phyloP scores from a whole-genome alignment of 441 rosid genomes.

The Erysimum pusillum region DNA sequence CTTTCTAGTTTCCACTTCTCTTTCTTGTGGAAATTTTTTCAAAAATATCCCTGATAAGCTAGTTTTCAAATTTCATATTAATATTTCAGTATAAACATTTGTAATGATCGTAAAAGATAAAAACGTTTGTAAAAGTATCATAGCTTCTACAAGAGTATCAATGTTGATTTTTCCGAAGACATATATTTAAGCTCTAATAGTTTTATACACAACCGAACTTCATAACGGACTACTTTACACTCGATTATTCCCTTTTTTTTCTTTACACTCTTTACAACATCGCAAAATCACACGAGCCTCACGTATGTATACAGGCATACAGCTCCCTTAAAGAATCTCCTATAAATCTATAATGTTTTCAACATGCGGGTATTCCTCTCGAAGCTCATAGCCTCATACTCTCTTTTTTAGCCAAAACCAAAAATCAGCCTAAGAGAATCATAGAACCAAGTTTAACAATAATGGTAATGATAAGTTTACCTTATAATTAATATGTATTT shows the following conservation, averaged over 20 bases:
- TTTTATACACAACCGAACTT: not conserved
- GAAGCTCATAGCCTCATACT: not conserved
- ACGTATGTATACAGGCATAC: not conserved
- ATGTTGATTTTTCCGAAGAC: no score
- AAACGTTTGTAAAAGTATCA: not conserved
- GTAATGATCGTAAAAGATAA: not conserved
- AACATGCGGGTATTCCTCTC: not conserved
- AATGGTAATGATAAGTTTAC: not conserved
- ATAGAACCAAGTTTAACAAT: not conserved
- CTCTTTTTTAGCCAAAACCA: not conserved
- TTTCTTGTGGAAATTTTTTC: not conserved
- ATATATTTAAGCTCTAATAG: not conserved
- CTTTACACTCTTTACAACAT: not conserved
- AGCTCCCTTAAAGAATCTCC: not conserved
- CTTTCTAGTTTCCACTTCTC: slow-evolving; percentile 19
- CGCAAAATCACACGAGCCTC: not conserved
- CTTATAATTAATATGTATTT: not conserved
- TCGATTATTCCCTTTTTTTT: not conserved
- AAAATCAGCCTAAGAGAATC: not conserved
- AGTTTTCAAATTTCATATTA: not conserved
- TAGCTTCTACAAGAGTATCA: no score
- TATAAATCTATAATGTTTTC: not conserved
- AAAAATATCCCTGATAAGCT: not conserved
- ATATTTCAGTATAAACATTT: not conserved
- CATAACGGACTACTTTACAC: not conserved